Evolutionary conservation across 768 basidiomycete genomes (phyloP), one percentile per base, ranked within the genome.

Genomic region (Mrakia gelida): DNA sequence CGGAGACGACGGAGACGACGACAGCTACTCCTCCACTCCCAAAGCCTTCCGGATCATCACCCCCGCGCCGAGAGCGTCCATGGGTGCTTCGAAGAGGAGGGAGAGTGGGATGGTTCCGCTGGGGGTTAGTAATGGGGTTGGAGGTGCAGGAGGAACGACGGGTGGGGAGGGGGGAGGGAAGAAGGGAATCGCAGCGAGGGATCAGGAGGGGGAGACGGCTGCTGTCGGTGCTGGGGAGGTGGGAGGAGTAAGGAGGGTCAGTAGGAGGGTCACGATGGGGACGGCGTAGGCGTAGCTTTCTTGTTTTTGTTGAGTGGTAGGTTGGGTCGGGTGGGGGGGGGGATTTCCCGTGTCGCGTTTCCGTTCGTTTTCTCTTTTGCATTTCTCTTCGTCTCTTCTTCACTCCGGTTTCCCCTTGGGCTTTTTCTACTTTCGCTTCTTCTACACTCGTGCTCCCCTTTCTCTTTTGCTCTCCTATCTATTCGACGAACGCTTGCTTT

Each of bases 1-100:
- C 67, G 41, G 45, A 4, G 67, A 68, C 63, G 34, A 65, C 34
- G 32, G 23, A 16, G 65, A 68, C 1, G 34, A 34, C 34, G 67
- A 70, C 38, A 59, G 28, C 59, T 59, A 7, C 18, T n/a, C 34
- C 34, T 16, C 67, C 13, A 70, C 67, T 15, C 67, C 67, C 67
- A 70, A 70, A 70, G 67, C 67, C 21, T 70, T 70, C 67, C 67
- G 67, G 38, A 43, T 70, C 34, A 70, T 70, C 67, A 70, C 67
- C 2, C 67, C 67, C 32, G 67, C 67, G 1, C 67, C 67, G 3
- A 11, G 67, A 41, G 67, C 67, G 2, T 70, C 67, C 21, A 11
- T 70, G 9, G 67, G 67, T 18, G 67, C 21, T 6, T 41, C 23
- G 23, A 70, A 43, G 67, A 45, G 67, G 67, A 34, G 67, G 26